Conservation (phyloP, 75 land plant genomes). For the Gnetum montanum region DNA sequence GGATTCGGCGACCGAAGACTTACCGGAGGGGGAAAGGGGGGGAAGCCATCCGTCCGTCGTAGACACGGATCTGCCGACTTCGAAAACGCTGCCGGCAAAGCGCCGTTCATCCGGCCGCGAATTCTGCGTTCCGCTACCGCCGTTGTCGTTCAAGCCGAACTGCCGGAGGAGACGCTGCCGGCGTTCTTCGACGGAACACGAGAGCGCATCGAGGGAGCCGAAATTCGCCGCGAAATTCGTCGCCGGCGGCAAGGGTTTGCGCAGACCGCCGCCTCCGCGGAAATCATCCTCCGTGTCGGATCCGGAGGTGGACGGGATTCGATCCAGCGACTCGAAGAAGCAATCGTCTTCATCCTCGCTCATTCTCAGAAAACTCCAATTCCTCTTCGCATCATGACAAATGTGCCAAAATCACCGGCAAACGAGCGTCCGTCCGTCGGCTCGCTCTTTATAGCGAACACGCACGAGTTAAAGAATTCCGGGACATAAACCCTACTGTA, state of each 20-base stretch:
- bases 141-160: constrained; percentile 45
- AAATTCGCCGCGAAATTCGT: constrained; percentile 27
- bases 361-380: too few relatives aligned
- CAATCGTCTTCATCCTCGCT: constrained; percentile 31
- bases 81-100: not conserved
- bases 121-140: too few relatives aligned
- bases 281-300: not conserved
- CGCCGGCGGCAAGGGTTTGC: constrained; percentile 7
- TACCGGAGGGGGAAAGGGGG: not conserved
- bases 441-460: not conserved
- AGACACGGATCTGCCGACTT: constrained; percentile 2
- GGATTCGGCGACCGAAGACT: too few relatives aligned
- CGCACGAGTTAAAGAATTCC: not conserved
- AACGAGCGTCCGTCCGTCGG: not conserved
- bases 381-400: too few relatives aligned
- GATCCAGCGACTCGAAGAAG: constrained; percentile 65
- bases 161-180: constrained; percentile 55
- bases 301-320: constrained; percentile 36
- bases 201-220: constrained; percentile 68
- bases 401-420: not conserved
- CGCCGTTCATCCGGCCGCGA: too few relatives aligned
- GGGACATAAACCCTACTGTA: not conserved
- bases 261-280: constrained; percentile 1
- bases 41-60: not conserved
- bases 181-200: constrained; percentile 65